Conservation (phyloP, 768 basidiomycete species). For the Chalciporus piperatus region DNA sequence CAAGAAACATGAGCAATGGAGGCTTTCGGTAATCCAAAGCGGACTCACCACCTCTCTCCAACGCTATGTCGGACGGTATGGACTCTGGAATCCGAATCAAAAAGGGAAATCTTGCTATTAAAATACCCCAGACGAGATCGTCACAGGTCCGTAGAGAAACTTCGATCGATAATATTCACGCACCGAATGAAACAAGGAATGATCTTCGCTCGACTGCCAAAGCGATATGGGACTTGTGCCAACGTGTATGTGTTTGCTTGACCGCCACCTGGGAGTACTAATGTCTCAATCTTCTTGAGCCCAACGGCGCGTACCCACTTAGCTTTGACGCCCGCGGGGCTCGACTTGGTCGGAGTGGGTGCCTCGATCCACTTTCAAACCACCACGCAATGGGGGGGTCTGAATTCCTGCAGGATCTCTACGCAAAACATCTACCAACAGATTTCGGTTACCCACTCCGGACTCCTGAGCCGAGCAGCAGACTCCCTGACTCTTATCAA, state of each 20-base stretch:
- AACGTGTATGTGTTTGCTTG: slow-evolving; percentile 69
- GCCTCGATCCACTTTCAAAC: too few species aligned
- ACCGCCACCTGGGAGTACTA: slow-evolving; percentile 71
- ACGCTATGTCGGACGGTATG: slow-evolving; percentile 79
- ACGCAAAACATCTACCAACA: too few species aligned
- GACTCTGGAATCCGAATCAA: slow-evolving; percentile 90
- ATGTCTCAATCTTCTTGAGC: slow-evolving; percentile 85
- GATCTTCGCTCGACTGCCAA: slow-evolving; percentile 81
- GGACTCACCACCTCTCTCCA: slow-evolving; percentile 67
- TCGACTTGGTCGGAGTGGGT: too few species aligned
- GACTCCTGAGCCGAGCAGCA: not conserved
- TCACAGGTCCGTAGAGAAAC: not conserved
- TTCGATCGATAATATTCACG: slow-evolving; percentile 17
- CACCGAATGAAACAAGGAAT: slow-evolving; percentile 65
- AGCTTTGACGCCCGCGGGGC: slow-evolving; percentile 76
- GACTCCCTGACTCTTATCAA: not conserved
- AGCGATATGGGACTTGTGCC: slow-evolving; percentile 79
- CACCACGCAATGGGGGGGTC: too few species aligned
- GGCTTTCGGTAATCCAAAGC: not conserved
- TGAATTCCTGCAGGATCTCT: too few species aligned
- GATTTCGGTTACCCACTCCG: not conserved
- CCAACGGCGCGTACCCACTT: slow-evolving; percentile 93
- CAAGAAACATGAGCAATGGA: not conserved
- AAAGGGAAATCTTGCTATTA: slow-evolving; percentile 84
- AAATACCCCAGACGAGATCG: slow-evolving; percentile 1